Conservation (phyloP, 2,329 filamentous ascomycete genomes). For the Aspergillus oerlinghausenensis region DNA sequence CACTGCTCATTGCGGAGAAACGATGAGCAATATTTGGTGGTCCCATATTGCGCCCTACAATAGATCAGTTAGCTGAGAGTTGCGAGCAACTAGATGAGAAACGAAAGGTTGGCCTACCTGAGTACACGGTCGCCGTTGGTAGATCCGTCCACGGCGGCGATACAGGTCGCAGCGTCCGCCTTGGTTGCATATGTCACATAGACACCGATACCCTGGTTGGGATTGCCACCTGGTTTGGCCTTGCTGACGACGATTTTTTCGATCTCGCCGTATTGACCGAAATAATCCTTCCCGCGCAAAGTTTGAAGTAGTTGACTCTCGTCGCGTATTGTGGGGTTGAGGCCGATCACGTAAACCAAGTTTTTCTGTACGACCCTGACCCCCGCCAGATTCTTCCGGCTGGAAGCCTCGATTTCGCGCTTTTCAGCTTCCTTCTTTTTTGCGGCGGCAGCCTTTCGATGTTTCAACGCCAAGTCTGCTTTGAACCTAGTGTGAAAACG, state of each 20-base stretch:
- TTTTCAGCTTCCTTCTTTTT: slow-evolving; percentile 95
- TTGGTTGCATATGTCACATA: slow-evolving; percentile 98
- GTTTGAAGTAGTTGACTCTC: slow-evolving; percentile 82
- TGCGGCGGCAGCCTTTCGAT: slow-evolving; percentile 84
- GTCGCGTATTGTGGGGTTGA: slow-evolving; percentile 87
- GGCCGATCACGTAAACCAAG: slow-evolving; percentile 92
- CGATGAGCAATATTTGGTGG: slow-evolving; percentile 97
- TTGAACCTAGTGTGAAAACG: slow-evolving; percentile 39
- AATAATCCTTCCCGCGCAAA: slow-evolving; percentile 84
- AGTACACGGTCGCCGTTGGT: slow-evolving; percentile 83
- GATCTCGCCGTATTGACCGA: slow-evolving; percentile 97
- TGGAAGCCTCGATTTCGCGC: slow-evolving; percentile 90
- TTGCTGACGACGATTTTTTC: slow-evolving; percentile 99
- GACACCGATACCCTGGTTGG: slow-evolving; percentile 83
- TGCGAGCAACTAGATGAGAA: not conserved
- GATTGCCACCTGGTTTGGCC: slow-evolving; percentile 67
- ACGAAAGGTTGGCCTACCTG: slow-evolving; percentile 56
- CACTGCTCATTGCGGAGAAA: slow-evolving; percentile 93
- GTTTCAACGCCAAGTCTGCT: slow-evolving; percentile 58
- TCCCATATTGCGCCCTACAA: slow-evolving; percentile 67
- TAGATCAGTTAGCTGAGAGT: slow-evolving; percentile 3
- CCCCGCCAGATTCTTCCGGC: slow-evolving; percentile 90
- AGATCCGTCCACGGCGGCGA: slow-evolving; percentile 86
- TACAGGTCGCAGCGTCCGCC: slow-evolving; percentile 84
- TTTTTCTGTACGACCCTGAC: slow-evolving; percentile 98